Conservation (phyloP, 106 monocot genomes). For the Acanthochlamys bracteata region DNA sequence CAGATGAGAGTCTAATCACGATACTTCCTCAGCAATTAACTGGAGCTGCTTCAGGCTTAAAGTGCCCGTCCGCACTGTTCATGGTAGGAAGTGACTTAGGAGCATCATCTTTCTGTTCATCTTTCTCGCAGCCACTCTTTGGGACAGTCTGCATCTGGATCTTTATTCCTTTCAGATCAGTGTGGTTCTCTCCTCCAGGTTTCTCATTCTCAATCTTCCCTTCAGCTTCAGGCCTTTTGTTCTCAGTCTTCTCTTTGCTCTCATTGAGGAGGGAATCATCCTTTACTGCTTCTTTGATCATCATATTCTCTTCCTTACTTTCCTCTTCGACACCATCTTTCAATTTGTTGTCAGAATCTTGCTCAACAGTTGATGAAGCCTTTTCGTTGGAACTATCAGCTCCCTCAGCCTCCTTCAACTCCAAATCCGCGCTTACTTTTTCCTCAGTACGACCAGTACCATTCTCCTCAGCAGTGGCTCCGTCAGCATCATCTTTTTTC, state of each 20-base stretch:
- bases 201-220: neutral
- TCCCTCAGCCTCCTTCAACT: constrained; percentile 39
- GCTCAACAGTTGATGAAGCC: neutral
- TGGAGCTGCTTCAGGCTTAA: constrained; percentile 23
- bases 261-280: neutral
- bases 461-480: constrained; percentile 5
- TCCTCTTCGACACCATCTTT: constrained; percentile 9
- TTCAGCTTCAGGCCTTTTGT: neutral
- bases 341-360: neutral
- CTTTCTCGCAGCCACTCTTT: neutral
- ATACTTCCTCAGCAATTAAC: constrained; percentile 13
- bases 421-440: constrained; percentile 16
- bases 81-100: constrained; percentile 2
- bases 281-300: neutral
- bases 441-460: constrained; percentile 5
- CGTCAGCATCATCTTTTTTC: constrained; percentile 26
- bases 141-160: neutral
- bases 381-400: neutral
- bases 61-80: constrained; percentile 17
- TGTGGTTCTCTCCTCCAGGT: neutral
- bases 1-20: neutral
- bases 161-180: neutral
- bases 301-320: neutral
- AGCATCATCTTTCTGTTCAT: constrained; percentile 6
- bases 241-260: neutral